Evolutionary conservation across 2,329 filamentous ascomycete genomes (phyloP), one percentile per base, ranked within the genome.

Genomic region (Helotiales sp.): DNA sequence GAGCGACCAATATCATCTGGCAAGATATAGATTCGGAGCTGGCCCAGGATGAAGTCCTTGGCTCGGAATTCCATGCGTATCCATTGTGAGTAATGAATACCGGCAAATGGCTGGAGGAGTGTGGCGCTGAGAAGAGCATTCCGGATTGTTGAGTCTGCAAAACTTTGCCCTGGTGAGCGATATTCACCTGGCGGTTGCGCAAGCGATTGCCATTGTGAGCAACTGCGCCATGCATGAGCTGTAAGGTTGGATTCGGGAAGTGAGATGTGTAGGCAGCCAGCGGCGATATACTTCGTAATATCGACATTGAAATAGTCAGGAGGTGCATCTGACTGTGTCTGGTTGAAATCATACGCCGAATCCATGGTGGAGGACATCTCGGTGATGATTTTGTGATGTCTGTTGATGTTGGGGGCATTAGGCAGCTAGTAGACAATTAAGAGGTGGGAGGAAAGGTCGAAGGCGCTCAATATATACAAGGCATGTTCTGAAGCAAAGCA

Each of bases 1-100:
- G 80, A 75, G 32, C 87, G 83, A 1, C 84, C 83, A 37, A 87
- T 81, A 77, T 94, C 91, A 70, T 91, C 87, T 1, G 90, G 88
- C 1, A 92, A 82, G 3, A 91, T 71, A 72, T 90, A 89, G 0
- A 92, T 80, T 24, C 89, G 83, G 7, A 87, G 47, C 57, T 77
- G 75, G 7, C 75, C 76, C 22, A 10, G 62, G 17, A 67, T 3
- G n/a, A 61, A n/a, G 49, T 72, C 66, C 5, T 67, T 70, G 0
- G 55, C 54, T 52, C 71, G 74, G 37, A 75, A 76, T 40, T 76
- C 73, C 68, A 76, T 69, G 17, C 75, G 70, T 54, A 77, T 74
- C 75, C 75, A 77, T n/a, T 70, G 69, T 7, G 67, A 69, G 43
- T 64, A 63, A 32, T 72, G 71, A 1, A 77, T 59, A 6, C 64